Evolutionary conservation across 1,139 yeast species (phyloP).

Genomic region (Taiozyma sp.): DNA sequence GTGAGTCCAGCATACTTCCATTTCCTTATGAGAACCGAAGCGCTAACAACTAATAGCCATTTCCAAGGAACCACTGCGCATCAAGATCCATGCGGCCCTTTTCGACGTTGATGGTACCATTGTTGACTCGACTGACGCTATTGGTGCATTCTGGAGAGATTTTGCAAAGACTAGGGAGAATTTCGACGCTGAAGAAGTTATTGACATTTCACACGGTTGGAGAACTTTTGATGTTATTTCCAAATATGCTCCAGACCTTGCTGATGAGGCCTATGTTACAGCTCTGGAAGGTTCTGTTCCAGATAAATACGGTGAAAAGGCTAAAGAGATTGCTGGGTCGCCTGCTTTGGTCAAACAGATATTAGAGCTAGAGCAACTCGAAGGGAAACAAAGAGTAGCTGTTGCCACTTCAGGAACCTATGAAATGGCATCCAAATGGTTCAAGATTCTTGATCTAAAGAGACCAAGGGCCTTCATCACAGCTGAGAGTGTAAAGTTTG

Average conservation of each 20-base stretch:
- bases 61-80: conserved; percentile 9
- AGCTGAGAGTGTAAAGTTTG: conserved; percentile 41
- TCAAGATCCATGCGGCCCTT: conserved; percentile 34
- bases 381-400: conserved; percentile 45
- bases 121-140: conserved; percentile 73
- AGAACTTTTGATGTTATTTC: conserved; percentile 74
- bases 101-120: conserved; percentile 85
- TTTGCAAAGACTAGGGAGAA: conserved; percentile 66
- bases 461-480: conserved; percentile 72
- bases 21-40: neutral
- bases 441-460: conserved; percentile 54
- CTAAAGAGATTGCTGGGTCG: conserved; percentile 76
- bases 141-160: conserved; percentile 74
- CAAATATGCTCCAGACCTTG: conserved; percentile 69
- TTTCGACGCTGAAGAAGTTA: conserved; percentile 67
- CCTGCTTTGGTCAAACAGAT: conserved; percentile 53
- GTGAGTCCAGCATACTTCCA: neutral
- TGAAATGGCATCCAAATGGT: conserved; percentile 77
- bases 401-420: conserved; percentile 79
- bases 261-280: conserved; percentile 56
- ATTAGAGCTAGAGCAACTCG: conserved; percentile 22
- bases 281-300: conserved; percentile 71
- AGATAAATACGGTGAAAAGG: conserved; percentile 61
- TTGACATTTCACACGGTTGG: conserved; percentile 73
- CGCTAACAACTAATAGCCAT: neutral